A percentile compares a stretch with the other conserved stretches of the same genome.
Conservation (phyloP, 352 stramenopile genomes). For the Globisporangium rhizosaccharum region DNA sequence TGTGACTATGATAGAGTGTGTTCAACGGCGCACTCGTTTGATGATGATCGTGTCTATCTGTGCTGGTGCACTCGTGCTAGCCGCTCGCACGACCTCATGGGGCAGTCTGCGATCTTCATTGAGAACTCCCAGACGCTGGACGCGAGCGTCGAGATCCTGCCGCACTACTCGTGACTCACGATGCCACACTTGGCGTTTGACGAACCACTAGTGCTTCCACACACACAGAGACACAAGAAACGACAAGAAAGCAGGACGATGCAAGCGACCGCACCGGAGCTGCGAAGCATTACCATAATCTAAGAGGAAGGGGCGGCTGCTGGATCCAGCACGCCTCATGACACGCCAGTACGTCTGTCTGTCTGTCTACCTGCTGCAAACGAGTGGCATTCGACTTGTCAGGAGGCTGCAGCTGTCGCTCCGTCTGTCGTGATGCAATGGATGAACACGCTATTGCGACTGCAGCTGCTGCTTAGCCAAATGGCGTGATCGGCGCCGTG, state of each 20-base stretch:
- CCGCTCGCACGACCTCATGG: conserved; percentile 13
- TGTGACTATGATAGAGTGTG: neutral
- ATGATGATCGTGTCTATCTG: neutral
- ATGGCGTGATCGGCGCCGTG: conserved; percentile 69
- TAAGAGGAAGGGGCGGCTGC: conserved; percentile 9
- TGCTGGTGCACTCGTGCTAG: neutral
- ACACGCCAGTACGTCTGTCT: no score
- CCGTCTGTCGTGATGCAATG: no score
- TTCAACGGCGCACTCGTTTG: neutral
- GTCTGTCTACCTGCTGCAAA: no score
- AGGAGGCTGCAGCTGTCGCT: no score
- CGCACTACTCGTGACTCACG: conserved; percentile 42
- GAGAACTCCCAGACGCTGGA: conserved; percentile 45
- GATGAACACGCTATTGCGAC: no score
- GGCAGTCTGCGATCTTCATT: conserved; percentile 26
- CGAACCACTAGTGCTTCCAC: neutral
- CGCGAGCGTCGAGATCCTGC: conserved; percentile 54
- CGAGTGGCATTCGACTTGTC: no score
- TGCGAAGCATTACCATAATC: conserved; percentile 13
- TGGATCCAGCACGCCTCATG: neutral
- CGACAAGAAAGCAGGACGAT: neutral
- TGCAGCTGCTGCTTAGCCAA: conserved; percentile 42
- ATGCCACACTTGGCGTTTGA: neutral
- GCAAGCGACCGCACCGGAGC: neutral
- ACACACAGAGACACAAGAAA: neutral